Percentiles rank a stretch among this genome's conserved stretches.
Conservation (phyloP, 306 rosid species). For the Dalbergia cochinchinensis region DNA sequence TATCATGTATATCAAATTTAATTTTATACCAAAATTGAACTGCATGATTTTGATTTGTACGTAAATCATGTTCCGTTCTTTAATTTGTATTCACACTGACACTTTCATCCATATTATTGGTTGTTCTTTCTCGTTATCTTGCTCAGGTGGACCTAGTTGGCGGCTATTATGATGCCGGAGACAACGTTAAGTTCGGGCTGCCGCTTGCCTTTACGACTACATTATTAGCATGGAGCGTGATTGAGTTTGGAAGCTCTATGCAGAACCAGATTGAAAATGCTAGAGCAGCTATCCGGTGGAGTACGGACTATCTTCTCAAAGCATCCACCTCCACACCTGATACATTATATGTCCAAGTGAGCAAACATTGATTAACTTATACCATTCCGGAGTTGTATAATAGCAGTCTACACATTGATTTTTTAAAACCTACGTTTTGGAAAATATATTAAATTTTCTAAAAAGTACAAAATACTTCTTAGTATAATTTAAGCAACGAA, state of each 20-base stretch:
- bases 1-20: slow-evolving; percentile 58
- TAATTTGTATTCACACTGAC: too few relatives aligned
- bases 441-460: too few relatives aligned
- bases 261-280: slow-evolving; percentile 66
- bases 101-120: background rate
- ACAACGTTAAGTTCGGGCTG: slow-evolving; percentile 86
- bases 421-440: too few relatives aligned
- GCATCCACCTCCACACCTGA: slow-evolving; percentile 78
- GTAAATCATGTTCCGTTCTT: background rate
- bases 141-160: slow-evolving; percentile 86
- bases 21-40: background rate
- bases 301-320: slow-evolving; percentile 81
- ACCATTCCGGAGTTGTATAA: background rate
- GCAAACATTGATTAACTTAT: background rate
- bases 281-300: slow-evolving; percentile 75
- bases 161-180: slow-evolving; percentile 98
- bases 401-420: background rate
- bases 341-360: slow-evolving; percentile 89
- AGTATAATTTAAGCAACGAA: too few relatives aligned
- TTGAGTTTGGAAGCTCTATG: slow-evolving; percentile 86
- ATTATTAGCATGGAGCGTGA: slow-evolving; percentile 86
- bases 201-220: slow-evolving; percentile 97
- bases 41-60: background rate
- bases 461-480: too few relatives aligned
- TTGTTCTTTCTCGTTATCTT: background rate